Percentiles rank a stretch among this genome's conserved stretches.
Conservation (phyloP, 768 basidiomycete species). For the Xerocomellus intermedius region DNA sequence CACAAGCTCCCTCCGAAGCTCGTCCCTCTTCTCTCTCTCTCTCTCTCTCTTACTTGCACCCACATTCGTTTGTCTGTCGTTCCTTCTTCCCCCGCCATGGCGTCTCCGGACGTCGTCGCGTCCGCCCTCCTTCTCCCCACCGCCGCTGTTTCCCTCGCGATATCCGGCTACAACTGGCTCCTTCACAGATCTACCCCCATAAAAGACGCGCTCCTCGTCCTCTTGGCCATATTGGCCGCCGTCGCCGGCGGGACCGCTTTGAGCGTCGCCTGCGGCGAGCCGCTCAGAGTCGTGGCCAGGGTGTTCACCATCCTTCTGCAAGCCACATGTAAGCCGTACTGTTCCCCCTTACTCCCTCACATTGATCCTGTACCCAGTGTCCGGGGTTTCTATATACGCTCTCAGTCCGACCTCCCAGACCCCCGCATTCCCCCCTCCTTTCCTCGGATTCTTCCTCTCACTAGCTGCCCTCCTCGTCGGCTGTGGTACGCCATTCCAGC, state of each 20-base stretch:
- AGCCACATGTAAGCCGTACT: conserved; percentile 16
- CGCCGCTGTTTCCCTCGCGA: conserved; percentile 18
- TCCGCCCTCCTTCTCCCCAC: conserved; percentile 28
- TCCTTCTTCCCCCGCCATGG: conserved; percentile 20
- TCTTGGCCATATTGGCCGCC: conserved; percentile 26
- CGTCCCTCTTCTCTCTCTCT: neutral
- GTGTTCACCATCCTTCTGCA: conserved; percentile 21
- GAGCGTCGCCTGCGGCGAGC: conserved; percentile 12
- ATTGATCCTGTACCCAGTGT: conserved; percentile 18
- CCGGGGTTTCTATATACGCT: conserved; percentile 25
- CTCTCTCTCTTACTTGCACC: conserved; percentile 3
- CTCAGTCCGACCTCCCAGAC: conserved; percentile 9
- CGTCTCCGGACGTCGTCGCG: conserved; percentile 25
- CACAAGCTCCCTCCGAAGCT: conserved; percentile 1
- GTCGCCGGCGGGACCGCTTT: conserved; percentile 23
- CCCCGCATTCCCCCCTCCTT: conserved; percentile 3
- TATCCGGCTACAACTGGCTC: conserved; percentile 10
- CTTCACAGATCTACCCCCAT: conserved; percentile 4
- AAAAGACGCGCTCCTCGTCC: conserved; percentile 10
- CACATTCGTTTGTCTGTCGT: conserved; percentile 19
- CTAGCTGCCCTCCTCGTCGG: conserved; percentile 22
- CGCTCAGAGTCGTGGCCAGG: conserved; percentile 15
- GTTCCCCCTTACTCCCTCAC: neutral
- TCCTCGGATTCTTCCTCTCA: conserved; percentile 16
- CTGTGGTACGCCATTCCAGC: conserved; percentile 24